phyloP scores from a whole-genome alignment of 495 filamentous ascomycete species.

The Lichenothelia convexa region DNA sequence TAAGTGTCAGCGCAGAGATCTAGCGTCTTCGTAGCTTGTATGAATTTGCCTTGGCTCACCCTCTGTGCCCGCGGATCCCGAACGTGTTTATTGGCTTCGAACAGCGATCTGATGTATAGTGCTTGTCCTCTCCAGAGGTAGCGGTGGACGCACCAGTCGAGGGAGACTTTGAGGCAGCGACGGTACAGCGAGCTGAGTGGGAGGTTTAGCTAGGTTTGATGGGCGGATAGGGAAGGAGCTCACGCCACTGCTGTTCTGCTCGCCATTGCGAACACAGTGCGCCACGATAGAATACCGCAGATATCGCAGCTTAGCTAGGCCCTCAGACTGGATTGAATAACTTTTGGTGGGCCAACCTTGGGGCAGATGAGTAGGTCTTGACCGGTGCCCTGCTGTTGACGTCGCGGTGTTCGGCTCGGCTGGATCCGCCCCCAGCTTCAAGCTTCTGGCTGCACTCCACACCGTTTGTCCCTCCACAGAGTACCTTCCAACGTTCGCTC shows the following conservation, averaged over 20 bases:
- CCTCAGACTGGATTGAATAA: too few relatives aligned
- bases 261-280: constrained; percentile 9
- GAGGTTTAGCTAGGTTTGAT: constrained; percentile 1
- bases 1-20: constrained; percentile 2
- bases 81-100: constrained; percentile 81
- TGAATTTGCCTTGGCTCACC: constrained; percentile 30
- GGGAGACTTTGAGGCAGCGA: constrained; percentile 74
- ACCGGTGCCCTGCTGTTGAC: too few relatives aligned
- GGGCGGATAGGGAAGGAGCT: neutral
- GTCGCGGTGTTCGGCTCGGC: too few relatives aligned
- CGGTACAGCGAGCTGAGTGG: constrained; percentile 76
- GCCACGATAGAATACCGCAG: too few relatives aligned
- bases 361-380: too few relatives aligned
- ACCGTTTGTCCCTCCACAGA: too few relatives aligned
- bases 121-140: constrained; percentile 88
- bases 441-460: too few relatives aligned
- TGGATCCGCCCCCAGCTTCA: too few relatives aligned
- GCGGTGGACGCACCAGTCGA: constrained; percentile 87
- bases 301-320: too few relatives aligned
- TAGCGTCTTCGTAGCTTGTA: neutral
- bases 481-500: too few relatives aligned
- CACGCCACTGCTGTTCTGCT: constrained; percentile 16
- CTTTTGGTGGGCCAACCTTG: too few relatives aligned
- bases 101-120: constrained; percentile 83
- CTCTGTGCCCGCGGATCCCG: constrained; percentile 73